Evolutionary conservation across 768 basidiomycete genomes (phyloP).

Genomic region (Russula emetica): DNA sequence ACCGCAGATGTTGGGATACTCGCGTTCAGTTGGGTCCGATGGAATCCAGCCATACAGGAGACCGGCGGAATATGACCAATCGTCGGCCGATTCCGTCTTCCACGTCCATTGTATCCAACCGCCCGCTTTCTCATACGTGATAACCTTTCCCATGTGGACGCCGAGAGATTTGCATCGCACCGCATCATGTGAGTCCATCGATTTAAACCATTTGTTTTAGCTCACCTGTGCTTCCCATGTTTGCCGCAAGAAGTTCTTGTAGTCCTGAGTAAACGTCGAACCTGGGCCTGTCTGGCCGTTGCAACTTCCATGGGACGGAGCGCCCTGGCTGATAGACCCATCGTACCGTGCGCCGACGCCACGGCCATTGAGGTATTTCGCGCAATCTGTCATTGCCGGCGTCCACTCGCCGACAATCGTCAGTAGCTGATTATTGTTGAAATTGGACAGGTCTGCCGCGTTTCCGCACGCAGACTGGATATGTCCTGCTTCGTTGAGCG

Average conservation of each 20-base stretch:
- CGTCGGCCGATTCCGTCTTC: slow-evolving; percentile 79
- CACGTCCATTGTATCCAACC: slow-evolving; percentile 85
- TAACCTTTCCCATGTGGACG: slow-evolving; percentile 31
- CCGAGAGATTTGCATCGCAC: not conserved
- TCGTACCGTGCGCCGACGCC: slow-evolving; percentile 61
- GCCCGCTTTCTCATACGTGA: slow-evolving; percentile 58
- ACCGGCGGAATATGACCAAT: slow-evolving; percentile 88
- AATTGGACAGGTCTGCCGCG: slow-evolving; percentile 44
- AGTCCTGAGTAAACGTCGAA: slow-evolving; percentile 64
- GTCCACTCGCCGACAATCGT: slow-evolving; percentile 90
- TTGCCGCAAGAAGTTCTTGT: slow-evolving; percentile 78
- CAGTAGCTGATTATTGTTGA: slow-evolving; percentile 54
- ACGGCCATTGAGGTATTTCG: slow-evolving; percentile 80
- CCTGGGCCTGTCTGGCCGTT: slow-evolving; percentile 65
- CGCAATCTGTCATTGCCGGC: slow-evolving; percentile 71
- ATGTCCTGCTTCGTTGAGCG: slow-evolving; percentile 49
- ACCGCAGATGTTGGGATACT: slow-evolving; percentile 62
- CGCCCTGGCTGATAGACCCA: slow-evolving; percentile 55
- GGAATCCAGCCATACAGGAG: slow-evolving; percentile 84
- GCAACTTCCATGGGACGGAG: slow-evolving; percentile 69
- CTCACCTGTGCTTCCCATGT: slow-evolving; percentile 79
- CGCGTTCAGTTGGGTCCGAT: slow-evolving; percentile 43
- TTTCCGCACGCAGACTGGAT: slow-evolving; percentile 55
- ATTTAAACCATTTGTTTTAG: not conserved
- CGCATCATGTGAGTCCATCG: too few relatives aligned